These are phyloP conservation scores for Immersiporthe knoxdaviesiana DNA, from an alignment of 2,329 filamentous ascomycete species.

Conservation along the genomic window DNA sequence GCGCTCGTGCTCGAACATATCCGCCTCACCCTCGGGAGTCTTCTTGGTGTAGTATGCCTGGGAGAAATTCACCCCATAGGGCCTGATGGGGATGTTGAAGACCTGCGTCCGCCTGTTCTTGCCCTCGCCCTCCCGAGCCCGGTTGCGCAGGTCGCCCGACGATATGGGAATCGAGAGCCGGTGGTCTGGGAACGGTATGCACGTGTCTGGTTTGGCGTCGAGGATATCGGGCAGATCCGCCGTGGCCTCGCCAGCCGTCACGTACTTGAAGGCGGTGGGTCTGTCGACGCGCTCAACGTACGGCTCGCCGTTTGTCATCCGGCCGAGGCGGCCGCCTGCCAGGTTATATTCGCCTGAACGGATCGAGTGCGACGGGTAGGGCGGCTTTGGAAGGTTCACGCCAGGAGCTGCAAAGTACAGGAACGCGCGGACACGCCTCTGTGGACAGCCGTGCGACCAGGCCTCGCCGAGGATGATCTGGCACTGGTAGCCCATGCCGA, in stretches of 20 bases:
- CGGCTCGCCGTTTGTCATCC: slow-evolving; percentile 59
- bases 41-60: slow-evolving; percentile 43
- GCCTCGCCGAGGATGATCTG: slow-evolving; percentile 70
- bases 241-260: slow-evolving; percentile 57
- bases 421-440: slow-evolving; percentile 70
- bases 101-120: slow-evolving; percentile 50
- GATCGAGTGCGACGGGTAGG: slow-evolving; percentile 66
- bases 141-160: slow-evolving; percentile 20
- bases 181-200: slow-evolving; percentile 71
- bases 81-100: slow-evolving; percentile 61
- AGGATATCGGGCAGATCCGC: slow-evolving; percentile 64
- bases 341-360: slow-evolving; percentile 40
- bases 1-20: slow-evolving; percentile 45
- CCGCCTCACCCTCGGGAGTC: slow-evolving; percentile 38
- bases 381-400: slow-evolving; percentile 57
- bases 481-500: slow-evolving; percentile 77
- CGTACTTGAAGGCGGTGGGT: slow-evolving; percentile 63
- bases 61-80: slow-evolving; percentile 56
- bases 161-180: slow-evolving; percentile 51
- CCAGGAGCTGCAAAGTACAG: slow-evolving; percentile 72
- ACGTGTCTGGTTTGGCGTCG: slow-evolving; percentile 64
- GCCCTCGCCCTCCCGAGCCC: background rate
- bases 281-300: slow-evolving; percentile 58
- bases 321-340: slow-evolving; percentile 54
- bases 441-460: slow-evolving; percentile 68